Conservation (phyloP, 768 basidiomycete species). For the Phlebiopsis gigantea region DNA sequence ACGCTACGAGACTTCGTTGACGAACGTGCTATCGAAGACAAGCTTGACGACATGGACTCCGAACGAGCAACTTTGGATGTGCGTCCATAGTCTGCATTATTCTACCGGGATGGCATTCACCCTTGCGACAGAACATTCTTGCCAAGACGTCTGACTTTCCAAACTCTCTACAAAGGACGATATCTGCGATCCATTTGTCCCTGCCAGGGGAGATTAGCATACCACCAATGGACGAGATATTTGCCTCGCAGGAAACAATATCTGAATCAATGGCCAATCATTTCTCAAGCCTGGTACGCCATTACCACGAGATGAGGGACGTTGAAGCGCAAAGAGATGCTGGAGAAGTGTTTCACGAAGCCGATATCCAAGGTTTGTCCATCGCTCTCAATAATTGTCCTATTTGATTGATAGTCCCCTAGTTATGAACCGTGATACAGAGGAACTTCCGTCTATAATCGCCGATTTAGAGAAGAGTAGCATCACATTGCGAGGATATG, state of each 20-base stretch:
- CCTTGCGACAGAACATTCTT: constrained; percentile 47
- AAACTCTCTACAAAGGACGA: constrained; percentile 51
- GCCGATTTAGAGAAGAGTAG: constrained; percentile 61
- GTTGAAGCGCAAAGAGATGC: constrained; percentile 63
- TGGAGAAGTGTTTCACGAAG: constrained; percentile 62
- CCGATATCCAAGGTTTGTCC: constrained; percentile 58
- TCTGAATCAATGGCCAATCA: constrained; percentile 67
- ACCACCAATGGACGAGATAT: constrained; percentile 40
- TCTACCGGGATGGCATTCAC: not conserved
- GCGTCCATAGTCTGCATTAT: constrained; percentile 29
- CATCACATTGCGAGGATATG: constrained; percentile 43
- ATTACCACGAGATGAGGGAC: constrained; percentile 73
- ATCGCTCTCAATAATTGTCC: not conserved
- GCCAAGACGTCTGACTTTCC: constrained; percentile 64
- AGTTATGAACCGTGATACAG: constrained; percentile 82
- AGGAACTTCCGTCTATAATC: constrained; percentile 73
- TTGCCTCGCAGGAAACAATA: constrained; percentile 52
- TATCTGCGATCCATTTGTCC: constrained; percentile 48
- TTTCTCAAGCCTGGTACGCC: constrained; percentile 64
- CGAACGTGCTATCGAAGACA: constrained; percentile 74
- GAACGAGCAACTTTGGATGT: constrained; percentile 69
- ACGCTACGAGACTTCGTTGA: constrained; percentile 83
- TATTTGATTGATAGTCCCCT: not conserved
- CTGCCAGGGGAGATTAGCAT: constrained; percentile 36
- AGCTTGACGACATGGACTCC: constrained; percentile 65